These are phyloP conservation scores for Debaryomyces udenii DNA, from an alignment of 1,139 yeast genomes.

Conservation along the genomic window DNA sequence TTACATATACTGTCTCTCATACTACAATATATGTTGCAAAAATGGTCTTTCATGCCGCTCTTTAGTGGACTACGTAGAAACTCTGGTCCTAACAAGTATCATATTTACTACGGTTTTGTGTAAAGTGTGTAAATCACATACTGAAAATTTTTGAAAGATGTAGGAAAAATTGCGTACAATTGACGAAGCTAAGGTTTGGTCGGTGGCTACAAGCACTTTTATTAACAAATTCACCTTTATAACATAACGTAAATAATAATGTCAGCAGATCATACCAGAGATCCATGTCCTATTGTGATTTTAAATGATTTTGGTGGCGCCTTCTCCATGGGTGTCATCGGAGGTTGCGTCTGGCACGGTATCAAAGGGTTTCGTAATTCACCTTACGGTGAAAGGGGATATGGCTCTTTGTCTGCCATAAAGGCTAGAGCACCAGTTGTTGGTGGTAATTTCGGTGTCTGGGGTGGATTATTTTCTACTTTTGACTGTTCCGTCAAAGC, in stretches of 20 bases:
- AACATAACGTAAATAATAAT: constrained; percentile 45
- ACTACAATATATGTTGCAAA: too few relatives aligned
- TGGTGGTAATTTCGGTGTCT: constrained; percentile 98
- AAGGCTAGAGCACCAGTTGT: constrained; percentile 97
- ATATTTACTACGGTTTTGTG: too few relatives aligned
- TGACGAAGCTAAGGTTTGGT: neutral
- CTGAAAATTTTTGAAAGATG: constrained; percentile 12
- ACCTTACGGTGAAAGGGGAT: constrained; percentile 92
- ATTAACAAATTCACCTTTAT: too few relatives aligned
- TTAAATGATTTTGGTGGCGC: constrained; percentile 98
- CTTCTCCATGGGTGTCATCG: constrained; percentile 96
- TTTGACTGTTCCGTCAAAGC: constrained; percentile 96
- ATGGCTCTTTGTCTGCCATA: constrained; percentile 87
- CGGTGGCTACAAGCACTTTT: too few relatives aligned
- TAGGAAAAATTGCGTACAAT: constrained; percentile 5
- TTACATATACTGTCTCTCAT: too few relatives aligned
- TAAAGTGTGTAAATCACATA: constrained; percentile 6
- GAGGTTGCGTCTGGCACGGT: constrained; percentile 99
- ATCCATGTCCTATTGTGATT: constrained; percentile 97
- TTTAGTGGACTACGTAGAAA: too few relatives aligned
- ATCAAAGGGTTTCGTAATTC: constrained; percentile 98
- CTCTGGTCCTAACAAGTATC: too few relatives aligned
- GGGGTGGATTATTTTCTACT: constrained; percentile 98
- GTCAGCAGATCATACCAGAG: constrained; percentile 98
- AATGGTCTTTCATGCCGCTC: too few relatives aligned